Evolutionary conservation across 352 stramenopile genomes (phyloP).

Genomic region (Phytophthora tubulina): DNA sequence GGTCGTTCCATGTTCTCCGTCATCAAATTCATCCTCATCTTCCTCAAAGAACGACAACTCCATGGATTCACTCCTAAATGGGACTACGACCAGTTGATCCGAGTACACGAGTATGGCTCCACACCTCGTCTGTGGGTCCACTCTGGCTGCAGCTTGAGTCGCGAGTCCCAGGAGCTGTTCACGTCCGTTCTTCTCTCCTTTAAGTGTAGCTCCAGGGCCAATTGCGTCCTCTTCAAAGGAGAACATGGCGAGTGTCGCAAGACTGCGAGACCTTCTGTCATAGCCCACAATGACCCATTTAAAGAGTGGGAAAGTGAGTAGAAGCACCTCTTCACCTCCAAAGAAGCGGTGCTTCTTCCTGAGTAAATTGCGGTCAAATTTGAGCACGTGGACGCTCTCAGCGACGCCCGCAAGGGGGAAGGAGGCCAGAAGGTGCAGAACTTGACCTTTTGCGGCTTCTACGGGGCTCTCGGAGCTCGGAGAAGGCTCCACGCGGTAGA

Average conservation of each 20-base stretch:
- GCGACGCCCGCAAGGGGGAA: conserved; percentile 81
- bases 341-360: conserved; percentile 80
- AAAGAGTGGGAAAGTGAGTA: conserved; percentile 78
- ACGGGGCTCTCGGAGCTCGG: conserved; percentile 15
- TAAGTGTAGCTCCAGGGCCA: conserved; percentile 79
- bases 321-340: conserved; percentile 75
- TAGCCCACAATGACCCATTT: conserved; percentile 89
- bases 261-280: conserved; percentile 53
- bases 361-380: conserved; percentile 69
- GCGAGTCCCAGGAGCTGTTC: conserved; percentile 80
- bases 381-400: conserved; percentile 77
- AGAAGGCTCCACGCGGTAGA: conserved; percentile 85
- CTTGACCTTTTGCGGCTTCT: conserved; percentile 55
- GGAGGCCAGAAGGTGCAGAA: conserved; percentile 76
- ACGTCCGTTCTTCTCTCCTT: conserved; percentile 80
- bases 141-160: conserved; percentile 55
- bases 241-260: conserved; percentile 83
- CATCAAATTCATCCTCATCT: conserved; percentile 77
- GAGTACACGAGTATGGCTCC: conserved; percentile 86
- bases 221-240: conserved; percentile 86
- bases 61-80: conserved; percentile 82
- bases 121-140: conserved; percentile 84
- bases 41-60: conserved; percentile 85
- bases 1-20: conserved; percentile 47
- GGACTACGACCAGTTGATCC: conserved; percentile 86